These are phyloP conservation scores for Fusarium dlaminii DNA, from an alignment of 2,329 filamentous ascomycete species.

Conservation along the genomic window DNA sequence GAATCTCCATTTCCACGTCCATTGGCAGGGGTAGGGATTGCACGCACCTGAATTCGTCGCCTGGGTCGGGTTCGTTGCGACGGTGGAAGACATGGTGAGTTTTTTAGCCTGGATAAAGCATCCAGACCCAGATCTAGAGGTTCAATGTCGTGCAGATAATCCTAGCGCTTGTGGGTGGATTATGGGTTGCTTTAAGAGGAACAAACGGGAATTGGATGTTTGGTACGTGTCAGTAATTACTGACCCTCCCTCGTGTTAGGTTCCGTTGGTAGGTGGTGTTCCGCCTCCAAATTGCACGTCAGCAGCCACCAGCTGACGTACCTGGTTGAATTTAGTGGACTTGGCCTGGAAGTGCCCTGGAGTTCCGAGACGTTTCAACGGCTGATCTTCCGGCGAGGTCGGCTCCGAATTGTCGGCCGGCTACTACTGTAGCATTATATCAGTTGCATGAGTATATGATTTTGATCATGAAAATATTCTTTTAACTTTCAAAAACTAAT, in stretches of 20 bases:
- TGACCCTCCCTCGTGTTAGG: constrained; percentile 28
- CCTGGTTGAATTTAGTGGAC: constrained; percentile 39
- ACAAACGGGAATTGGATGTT: constrained; percentile 18
- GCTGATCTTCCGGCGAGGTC: constrained; percentile 7
- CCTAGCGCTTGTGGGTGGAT: constrained; percentile 13
- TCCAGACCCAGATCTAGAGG: constrained; percentile 21
- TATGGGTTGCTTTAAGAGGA: constrained; percentile 21
- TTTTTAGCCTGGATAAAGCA: constrained; percentile 31
- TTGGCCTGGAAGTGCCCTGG: constrained; percentile 27
- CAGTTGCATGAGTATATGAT: neutral
- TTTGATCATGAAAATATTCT: neutral
- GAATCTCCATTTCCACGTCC: constrained; percentile 32
- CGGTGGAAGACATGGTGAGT: constrained; percentile 53
- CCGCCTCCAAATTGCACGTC: constrained; percentile 34
- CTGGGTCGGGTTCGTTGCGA: constrained; percentile 49
- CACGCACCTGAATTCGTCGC: constrained; percentile 50
- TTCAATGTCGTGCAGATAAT: constrained; percentile 29
- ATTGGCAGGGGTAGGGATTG: constrained; percentile 39
- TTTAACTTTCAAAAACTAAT: neutral
- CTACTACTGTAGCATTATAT: constrained; percentile 2
- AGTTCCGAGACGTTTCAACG: constrained; percentile 28
- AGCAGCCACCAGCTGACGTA: constrained; percentile 21
- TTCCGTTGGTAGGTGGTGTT: neutral
- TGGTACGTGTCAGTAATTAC: constrained; percentile 13
- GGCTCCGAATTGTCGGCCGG: constrained; percentile 23